Evolutionary conservation across 2,329 filamentous ascomycete species (phyloP).

Genomic region (Phaeosphaeria sp.): DNA sequence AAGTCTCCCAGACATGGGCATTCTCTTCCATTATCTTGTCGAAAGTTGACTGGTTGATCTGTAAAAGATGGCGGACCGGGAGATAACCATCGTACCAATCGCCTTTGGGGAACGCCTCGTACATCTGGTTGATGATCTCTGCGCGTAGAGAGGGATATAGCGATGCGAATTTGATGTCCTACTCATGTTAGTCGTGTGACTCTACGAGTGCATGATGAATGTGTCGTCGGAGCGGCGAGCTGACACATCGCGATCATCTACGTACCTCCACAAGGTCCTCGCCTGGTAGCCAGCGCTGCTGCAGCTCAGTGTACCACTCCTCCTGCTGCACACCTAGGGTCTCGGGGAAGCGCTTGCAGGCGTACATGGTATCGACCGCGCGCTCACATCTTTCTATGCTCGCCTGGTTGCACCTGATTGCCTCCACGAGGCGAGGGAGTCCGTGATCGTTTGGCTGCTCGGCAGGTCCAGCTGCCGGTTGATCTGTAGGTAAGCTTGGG

Average conservation of each 20-base stretch:
- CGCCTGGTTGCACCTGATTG: slow-evolving; percentile 1
- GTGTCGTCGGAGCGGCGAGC: background rate
- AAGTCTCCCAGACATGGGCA: slow-evolving; percentile 2
- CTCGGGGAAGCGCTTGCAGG: slow-evolving; percentile 3
- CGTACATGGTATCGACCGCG: slow-evolving; percentile 11
- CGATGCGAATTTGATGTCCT: slow-evolving; percentile 18
- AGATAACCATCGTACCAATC: slow-evolving; percentile 9
- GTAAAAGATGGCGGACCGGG: slow-evolving; percentile 18
- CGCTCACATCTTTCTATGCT: slow-evolving; percentile 3
- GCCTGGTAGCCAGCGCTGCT: background rate
- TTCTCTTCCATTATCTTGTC: slow-evolving; percentile 16
- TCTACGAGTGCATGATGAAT: background rate
- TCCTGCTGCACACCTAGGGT: slow-evolving; percentile 4
- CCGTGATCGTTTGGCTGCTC: background rate
- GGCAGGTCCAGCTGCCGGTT: background rate
- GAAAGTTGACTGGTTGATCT: slow-evolving; percentile 8
- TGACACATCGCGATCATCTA: background rate
- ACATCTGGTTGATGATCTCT: slow-evolving; percentile 25
- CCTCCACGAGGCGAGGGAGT: slow-evolving; percentile 6
- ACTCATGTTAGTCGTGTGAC: background rate
- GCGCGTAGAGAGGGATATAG: slow-evolving; percentile 26
- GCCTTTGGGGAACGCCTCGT: slow-evolving; percentile 5
- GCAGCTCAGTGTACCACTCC: slow-evolving; percentile 19
- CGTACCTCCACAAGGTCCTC: slow-evolving; percentile 4
- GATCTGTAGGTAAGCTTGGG: slow-evolving; percentile 4